phyloP scores from a whole-genome alignment of 208 protist genomes.

The Willaertia magna region DNA sequence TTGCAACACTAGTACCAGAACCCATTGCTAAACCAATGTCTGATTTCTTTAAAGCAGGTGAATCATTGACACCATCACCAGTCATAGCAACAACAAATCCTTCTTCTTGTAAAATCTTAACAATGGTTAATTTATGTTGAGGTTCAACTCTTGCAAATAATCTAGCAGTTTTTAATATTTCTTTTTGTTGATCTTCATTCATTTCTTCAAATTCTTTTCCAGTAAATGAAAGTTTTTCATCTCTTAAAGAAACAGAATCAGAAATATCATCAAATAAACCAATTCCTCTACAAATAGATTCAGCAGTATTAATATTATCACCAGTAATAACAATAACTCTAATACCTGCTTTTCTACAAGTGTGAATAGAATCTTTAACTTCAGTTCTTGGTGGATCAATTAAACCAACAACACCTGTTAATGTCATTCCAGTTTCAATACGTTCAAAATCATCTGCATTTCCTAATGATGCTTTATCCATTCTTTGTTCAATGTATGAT shows the following conservation, averaged over 20 bases:
- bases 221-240: not conserved
- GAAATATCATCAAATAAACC: not conserved
- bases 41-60: not conserved
- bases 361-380: constrained; percentile 44
- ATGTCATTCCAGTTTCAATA: constrained; percentile 16
- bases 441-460: not conserved
- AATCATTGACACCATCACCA: constrained; percentile 5
- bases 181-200: not conserved
- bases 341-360: constrained; percentile 57
- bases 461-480: not conserved
- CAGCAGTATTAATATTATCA: constrained; percentile 64
- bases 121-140: constrained; percentile 64
- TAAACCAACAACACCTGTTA: constrained; percentile 59
- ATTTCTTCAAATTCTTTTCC: not conserved
- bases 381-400: constrained; percentile 63
- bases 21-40: constrained; percentile 76
- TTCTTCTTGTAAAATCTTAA: constrained; percentile 32
- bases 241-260: not conserved
- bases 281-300: constrained; percentile 47
- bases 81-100: not conserved
- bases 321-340: constrained; percentile 79
- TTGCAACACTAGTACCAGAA: constrained; percentile 44
- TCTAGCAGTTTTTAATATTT: constrained; percentile 12
- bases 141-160: constrained; percentile 65
- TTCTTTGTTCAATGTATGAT: constrained; percentile 18